Conservation (phyloP, 78 protist species). For the Anaeramoeba flamelloides region DNA sequence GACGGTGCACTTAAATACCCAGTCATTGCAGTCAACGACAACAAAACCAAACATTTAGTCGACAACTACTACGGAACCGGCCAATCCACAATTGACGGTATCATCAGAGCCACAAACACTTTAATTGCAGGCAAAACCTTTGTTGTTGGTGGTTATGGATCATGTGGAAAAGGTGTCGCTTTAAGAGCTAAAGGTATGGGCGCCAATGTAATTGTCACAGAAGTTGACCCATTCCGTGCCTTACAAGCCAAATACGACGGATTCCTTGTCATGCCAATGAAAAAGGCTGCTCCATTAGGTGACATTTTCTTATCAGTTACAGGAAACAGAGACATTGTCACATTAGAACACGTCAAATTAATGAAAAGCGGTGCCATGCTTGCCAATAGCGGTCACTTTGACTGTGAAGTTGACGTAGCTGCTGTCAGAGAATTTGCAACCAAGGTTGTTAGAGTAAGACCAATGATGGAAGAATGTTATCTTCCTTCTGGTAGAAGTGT, state of each 20-base stretch:
- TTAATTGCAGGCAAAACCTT: conserved; percentile 86
- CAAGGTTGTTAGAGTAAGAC: conserved; percentile 80
- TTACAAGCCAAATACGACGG: conserved; percentile 97
- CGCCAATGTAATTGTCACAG: conserved; percentile 82
- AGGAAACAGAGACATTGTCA: conserved; percentile 87
- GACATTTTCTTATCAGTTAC: conserved; percentile 94
- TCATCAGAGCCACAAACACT: conserved; percentile 95
- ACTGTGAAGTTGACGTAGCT: conserved; percentile 91
- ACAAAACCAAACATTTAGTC: conserved; percentile 94
- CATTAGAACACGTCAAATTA: conserved; percentile 54
- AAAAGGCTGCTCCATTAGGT: conserved; percentile 49
- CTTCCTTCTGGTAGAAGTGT: too few relatives aligned
- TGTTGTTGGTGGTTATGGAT: conserved; percentile 91
- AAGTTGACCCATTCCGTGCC: conserved; percentile 98
- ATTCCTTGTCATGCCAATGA: conserved; percentile 71
- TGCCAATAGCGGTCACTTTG: conserved; percentile 99
- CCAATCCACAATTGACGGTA: conserved; percentile 92
- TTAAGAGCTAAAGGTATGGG: conserved; percentile 63
- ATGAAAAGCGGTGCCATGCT: conserved; percentile 95
- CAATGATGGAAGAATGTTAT: conserved; percentile 56
- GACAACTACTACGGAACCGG: conserved; percentile 98
- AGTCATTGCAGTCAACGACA: conserved; percentile 97
- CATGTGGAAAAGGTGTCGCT: conserved; percentile 96
- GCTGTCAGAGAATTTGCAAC: conserved; percentile 47
- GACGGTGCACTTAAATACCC: conserved; percentile 76